These are phyloP conservation scores for Boletus rubropictus DNA, from an alignment of 768 basidiomycete species.

Conservation along the genomic window DNA sequence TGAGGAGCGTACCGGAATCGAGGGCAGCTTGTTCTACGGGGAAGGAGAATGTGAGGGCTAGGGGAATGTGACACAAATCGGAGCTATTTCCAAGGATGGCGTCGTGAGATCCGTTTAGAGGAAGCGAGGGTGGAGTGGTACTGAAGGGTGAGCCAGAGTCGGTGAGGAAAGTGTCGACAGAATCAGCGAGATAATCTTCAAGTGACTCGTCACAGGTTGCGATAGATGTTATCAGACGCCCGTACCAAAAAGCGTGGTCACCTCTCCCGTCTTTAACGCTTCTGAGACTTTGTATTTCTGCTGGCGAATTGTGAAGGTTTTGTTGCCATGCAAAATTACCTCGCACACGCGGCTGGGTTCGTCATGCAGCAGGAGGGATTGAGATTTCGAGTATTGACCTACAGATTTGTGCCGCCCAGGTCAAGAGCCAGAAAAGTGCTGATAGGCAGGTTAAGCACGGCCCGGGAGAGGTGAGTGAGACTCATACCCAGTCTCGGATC, in stretches of 20 bases:
- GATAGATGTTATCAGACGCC: conserved; percentile 1
- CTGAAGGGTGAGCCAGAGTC: conserved; percentile 29
- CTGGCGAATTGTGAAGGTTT: conserved; percentile 84
- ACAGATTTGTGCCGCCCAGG: conserved; percentile 97
- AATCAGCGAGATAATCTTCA: conserved; percentile 94
- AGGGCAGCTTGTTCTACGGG: conserved; percentile 96
- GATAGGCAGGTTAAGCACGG: conserved; percentile 10
- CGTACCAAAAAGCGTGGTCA: conserved; percentile 76
- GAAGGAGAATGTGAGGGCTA: conserved; percentile 96
- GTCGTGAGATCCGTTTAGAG: conserved; percentile 13
- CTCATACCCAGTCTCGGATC: conserved; percentile 89
- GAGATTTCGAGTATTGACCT: conserved; percentile 28
- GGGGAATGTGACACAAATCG: conserved; percentile 46
- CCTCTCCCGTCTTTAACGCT: conserved; percentile 88
- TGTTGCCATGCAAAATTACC: conserved; percentile 83
- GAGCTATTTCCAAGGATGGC: conserved; percentile 13
- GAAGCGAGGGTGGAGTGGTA: conserved; percentile 25
- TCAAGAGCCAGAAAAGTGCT: conserved; percentile 96
- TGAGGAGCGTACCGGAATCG: conserved; percentile 82
- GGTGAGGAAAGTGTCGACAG: conserved; percentile 92
- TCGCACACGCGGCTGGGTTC: conserved; percentile 85
- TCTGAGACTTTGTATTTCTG: conserved; percentile 98
- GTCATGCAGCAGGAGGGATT: background rate
- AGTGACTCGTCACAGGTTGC: conserved; percentile 9
- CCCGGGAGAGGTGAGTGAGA: background rate